Base-by-base conservation (phyloP, 1,284 basidiomycete genomes). In the Puccinia polysora region DNA sequence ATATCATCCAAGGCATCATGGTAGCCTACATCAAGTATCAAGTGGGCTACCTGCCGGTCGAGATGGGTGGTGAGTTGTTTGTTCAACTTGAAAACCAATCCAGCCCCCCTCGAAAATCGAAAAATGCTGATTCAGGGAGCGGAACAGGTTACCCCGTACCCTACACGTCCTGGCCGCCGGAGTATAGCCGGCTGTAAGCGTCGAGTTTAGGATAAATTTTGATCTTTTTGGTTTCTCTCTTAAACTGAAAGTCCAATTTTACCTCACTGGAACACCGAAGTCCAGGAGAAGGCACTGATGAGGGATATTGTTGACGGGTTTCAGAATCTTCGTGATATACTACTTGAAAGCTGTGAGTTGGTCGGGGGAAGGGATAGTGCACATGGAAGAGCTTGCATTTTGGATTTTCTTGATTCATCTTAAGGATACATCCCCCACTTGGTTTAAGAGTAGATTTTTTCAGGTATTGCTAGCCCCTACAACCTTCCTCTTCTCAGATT, bases 21-120 rank as follows among this genome's bases (percentile, higher is more conserved):
- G 30, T 53, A 18, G 63, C 63, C 18, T 65, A 65, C 63, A 49
- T 65, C 47, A 65, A 65, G 23, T 65, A 65, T 45, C 49, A 49
- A 10, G 63, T 65, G 36, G 63, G 63, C 34, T 65, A 36, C 40
- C 32, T 65, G 40, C 63, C 63, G 36, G 49, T 65, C 2, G 47
- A 53, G 20, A 50, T 53, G 45, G 63, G 63, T 50, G 63, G 63
- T 65, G 30, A 53, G 63, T 49, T n/a, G n/a, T n/a, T n/a, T n/a
- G n/a, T n/a, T n/a, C n/a, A n/a, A n/a, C n/a, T n/a, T n/a, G n/a
- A n/a, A n/a, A n/a, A n/a, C n/a, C n/a, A n/a, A n/a, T n/a, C n/a
- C n/a, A n/a, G n/a, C n/a, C n/a, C n/a, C n/a, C n/a, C n/a, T n/a
- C n/a, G n/a, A n/a, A n/a, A n/a, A n/a, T n/a, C n/a, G n/a, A n/a